A percentile compares a stretch with the other conserved stretches of the same genome.
Conservation (phyloP, 805 yeast species). For the Saturnispora diversa region DNA sequence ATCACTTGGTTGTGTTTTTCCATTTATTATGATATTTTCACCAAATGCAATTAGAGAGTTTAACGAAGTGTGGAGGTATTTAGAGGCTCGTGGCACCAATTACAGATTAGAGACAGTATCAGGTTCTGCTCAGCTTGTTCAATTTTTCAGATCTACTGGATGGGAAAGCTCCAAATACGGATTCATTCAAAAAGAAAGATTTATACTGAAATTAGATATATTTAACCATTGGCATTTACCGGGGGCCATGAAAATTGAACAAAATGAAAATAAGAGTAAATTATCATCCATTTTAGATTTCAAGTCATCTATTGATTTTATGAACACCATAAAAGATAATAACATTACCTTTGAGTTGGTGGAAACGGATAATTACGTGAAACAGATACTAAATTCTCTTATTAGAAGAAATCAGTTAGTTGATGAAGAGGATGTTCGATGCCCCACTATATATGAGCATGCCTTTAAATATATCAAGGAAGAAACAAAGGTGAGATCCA, state of each 20-base stretch:
- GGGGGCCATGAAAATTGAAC: conserved; percentile 10
- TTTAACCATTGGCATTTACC: conserved; percentile 45
- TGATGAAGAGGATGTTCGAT: conserved; percentile 22
- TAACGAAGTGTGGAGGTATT: conserved; percentile 11
- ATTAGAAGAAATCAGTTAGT: conserved; percentile 14
- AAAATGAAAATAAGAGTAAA: background rate
- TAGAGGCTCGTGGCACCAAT: conserved; percentile 11
- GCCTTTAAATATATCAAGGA: conserved; percentile 7
- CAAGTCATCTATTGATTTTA: conserved; percentile 18
- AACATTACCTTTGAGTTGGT: conserved; percentile 53
- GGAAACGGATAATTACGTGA: conserved; percentile 29
- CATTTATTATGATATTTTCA: conserved; percentile 27
- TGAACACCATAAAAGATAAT: conserved; percentile 46
- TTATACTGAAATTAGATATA: conserved; percentile 34
- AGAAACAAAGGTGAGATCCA: conserved; percentile 38
- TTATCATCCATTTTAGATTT: background rate
- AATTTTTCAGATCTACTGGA: conserved; percentile 35
- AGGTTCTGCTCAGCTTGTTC: conserved; percentile 13
- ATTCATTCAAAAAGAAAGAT: conserved; percentile 11
- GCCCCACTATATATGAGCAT: conserved; percentile 27
- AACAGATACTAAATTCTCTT: conserved; percentile 34
- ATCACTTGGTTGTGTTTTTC: conserved; percentile 40
- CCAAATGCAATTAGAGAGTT: conserved; percentile 13
- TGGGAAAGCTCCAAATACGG: conserved; percentile 31
- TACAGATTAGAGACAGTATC: conserved; percentile 10